Base-by-base conservation (phyloP, 768 basidiomycete genomes). In the Boletus patriciae region DNA sequence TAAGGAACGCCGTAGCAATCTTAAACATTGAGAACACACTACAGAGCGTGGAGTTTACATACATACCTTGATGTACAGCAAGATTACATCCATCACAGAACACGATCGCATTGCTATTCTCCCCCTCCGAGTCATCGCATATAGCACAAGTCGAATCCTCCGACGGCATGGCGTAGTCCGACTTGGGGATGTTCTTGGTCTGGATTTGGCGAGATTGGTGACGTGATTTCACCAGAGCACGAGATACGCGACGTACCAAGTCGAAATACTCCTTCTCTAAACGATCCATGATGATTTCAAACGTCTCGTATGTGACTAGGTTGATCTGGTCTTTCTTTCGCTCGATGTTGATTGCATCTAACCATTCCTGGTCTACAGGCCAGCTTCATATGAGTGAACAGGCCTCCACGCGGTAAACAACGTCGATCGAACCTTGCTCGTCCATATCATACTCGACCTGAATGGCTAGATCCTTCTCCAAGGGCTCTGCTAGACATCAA, bases 381-480 rank as follows among this genome's bases (percentile, higher is more conserved):
- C 37, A 18, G 44, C 18, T 23, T 51, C 31, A 15, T n/a, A n/a
- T 62, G 55, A 61, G 54, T 16, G 40, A 43, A 53, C 48, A 25
- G 15, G 49, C 36, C 43, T 31, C 36, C 19, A 43, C 18, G 52
- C 38, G 7, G 23, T 37, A 18, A 50, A 19, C 12, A 7, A 42
- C 21, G 40, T 34, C 18, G 12, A 19, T 64, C 77, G 19, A 37
- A 89, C 94, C 95, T 84, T 98, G 95, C 69, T 98, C 97, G 68
- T 98, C 97, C 94, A 99, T 98, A 69, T 98, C 97, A 77, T 99
- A 99, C 72, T 98, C 97, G 23, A 99, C 96, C 63, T 96, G 94
- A 38, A 84, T 83, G 8, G 89, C 88, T 18, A 98, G 83, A 62
- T 99, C 97, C 46, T 84, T 85, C 69, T 99, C 96, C 62, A 97